Evolutionary conservation across 768 basidiomycete genomes (phyloP).

Genomic region (Suillus subluteus): DNA sequence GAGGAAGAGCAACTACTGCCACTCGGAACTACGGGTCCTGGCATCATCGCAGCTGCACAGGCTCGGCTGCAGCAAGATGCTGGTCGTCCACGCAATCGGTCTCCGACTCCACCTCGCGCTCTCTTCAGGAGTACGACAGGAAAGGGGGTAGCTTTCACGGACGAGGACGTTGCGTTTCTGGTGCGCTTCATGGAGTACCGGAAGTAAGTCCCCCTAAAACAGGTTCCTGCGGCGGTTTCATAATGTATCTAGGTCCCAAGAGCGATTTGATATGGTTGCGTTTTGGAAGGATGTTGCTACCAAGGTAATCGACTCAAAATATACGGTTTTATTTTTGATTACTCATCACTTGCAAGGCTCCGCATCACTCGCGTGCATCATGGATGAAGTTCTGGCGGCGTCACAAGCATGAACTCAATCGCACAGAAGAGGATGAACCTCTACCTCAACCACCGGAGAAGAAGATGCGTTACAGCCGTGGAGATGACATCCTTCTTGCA

Average conservation of each 20-base stretch:
- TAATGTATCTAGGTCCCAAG: slow-evolving; percentile 49
- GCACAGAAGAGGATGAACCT: slow-evolving; percentile 67
- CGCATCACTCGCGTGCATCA: slow-evolving; percentile 88
- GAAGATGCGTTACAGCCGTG: slow-evolving; percentile 84
- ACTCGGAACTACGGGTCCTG: slow-evolving; percentile 41
- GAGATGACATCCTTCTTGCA: slow-evolving; percentile 80
- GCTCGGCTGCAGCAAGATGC: slow-evolving; percentile 43
- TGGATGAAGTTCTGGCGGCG: slow-evolving; percentile 95
- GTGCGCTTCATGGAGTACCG: slow-evolving; percentile 78
- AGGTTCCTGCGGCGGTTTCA: not conserved
- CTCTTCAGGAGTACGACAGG: slow-evolving; percentile 85
- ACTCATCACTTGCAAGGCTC: slow-evolving; percentile 52
- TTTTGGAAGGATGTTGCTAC: slow-evolving; percentile 80
- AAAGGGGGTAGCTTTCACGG: slow-evolving; percentile 88
- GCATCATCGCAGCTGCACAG: slow-evolving; percentile 48
- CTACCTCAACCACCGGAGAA: slow-evolving; percentile 80
- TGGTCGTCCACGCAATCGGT: slow-evolving; percentile 55
- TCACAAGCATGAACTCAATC: slow-evolving; percentile 82
- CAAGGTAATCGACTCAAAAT: slow-evolving; percentile 45
- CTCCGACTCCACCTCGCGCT: slow-evolving; percentile 81
- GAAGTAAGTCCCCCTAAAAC: slow-evolving; percentile 49
- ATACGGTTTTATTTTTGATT: slow-evolving; percentile 12
- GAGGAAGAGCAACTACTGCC: slow-evolving; percentile 44
- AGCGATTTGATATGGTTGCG: slow-evolving; percentile 70
- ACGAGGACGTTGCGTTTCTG: slow-evolving; percentile 79